Evolutionary conservation across 2,329 filamentous ascomycete genomes (phyloP).

Genomic region (Penicillium glabrum): DNA sequence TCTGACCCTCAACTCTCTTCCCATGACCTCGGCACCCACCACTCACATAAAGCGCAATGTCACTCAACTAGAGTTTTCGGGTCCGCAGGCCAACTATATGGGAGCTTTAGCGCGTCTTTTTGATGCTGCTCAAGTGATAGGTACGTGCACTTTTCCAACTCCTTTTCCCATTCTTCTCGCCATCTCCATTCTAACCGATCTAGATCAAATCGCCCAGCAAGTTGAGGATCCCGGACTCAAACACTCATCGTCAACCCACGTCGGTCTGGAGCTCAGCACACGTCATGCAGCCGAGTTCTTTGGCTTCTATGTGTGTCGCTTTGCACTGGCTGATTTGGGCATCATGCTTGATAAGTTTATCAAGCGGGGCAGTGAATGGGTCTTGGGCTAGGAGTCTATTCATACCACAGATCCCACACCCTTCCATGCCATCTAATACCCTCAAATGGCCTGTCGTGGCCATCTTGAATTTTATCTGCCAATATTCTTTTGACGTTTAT

Average conservation of each 20-base stretch:
- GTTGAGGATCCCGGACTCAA: slow-evolving; percentile 92
- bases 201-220: slow-evolving; percentile 93
- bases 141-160: slow-evolving; percentile 51
- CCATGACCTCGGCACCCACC: slow-evolving; percentile 66
- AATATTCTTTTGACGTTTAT: slow-evolving; percentile 23
- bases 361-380: slow-evolving; percentile 96
- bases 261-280: slow-evolving; percentile 89
- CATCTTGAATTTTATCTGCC: slow-evolving; percentile 6
- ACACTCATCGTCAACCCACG: slow-evolving; percentile 89
- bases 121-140: slow-evolving; percentile 87
- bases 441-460: not conserved
- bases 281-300: slow-evolving; percentile 97
- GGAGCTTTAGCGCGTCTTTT: slow-evolving; percentile 83
- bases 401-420: not conserved
- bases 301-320: slow-evolving; percentile 92
- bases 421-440: not conserved
- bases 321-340: slow-evolving; percentile 82
- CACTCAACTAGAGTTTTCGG: slow-evolving; percentile 67
- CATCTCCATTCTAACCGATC: slow-evolving; percentile 9
- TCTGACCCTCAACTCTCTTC: slow-evolving; percentile 69
- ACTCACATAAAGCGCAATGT: slow-evolving; percentile 71
- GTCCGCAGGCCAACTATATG: slow-evolving; percentile 91
- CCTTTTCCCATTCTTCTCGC: not conserved
- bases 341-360: slow-evolving; percentile 93
- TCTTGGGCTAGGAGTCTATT: slow-evolving; percentile 52